Evolutionary conservation across 2,329 filamentous ascomycete species (phyloP).

Genomic region (Mycosphaerella sp.): DNA sequence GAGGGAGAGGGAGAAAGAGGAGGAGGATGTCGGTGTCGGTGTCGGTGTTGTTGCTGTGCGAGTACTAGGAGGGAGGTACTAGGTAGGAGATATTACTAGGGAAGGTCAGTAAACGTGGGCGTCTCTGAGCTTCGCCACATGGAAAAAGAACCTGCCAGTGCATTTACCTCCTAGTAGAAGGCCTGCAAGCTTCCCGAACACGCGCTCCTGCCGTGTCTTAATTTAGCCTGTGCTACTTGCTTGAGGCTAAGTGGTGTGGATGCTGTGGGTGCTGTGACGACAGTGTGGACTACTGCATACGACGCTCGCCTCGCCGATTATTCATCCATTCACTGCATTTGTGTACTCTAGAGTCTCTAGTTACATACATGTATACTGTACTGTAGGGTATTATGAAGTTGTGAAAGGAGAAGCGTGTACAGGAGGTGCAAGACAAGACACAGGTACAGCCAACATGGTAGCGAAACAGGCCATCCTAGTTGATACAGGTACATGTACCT

Average conservation of each 20-base stretch:
- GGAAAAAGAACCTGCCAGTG: background rate
- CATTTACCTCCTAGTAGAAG: no score
- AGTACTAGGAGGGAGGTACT: background rate
- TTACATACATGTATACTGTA: no score
- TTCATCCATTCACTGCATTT: no score
- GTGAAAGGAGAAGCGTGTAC: no score
- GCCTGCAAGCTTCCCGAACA: background rate
- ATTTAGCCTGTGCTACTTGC: background rate
- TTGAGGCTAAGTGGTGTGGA: background rate
- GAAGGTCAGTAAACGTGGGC: no score
- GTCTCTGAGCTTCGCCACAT: background rate
- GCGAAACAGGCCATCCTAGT: no score
- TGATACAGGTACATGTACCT: no score
- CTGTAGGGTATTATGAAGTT: no score
- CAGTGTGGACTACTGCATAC: background rate
- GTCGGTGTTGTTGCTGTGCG: background rate
- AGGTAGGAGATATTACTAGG: background rate
- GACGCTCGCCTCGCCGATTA: background rate
- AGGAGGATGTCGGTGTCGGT: background rate
- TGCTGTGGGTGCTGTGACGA: background rate
- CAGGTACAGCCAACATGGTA: no score
- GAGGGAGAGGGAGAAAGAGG: background rate
- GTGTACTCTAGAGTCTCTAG: no score
- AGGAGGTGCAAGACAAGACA: no score
- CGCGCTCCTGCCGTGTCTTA: background rate